Evolutionary conservation across 495 filamentous ascomycete species (phyloP), one percentile per base, ranked within the genome.

Genomic region (Pseudomonodictys pantanalensis): DNA sequence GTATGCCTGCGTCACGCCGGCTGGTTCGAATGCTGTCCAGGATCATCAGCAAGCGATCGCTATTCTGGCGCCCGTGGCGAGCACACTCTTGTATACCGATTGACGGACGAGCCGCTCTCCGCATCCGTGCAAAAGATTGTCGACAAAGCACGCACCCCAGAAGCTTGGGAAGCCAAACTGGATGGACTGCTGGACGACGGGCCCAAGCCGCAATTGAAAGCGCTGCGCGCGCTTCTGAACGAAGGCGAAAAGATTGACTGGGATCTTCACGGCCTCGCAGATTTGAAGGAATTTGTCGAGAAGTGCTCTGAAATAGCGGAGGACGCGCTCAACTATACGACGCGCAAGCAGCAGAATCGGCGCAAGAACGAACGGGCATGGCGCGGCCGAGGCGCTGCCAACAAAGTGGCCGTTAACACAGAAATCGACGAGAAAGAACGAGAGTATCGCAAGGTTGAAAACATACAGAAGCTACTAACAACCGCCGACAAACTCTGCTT

Each of bases 221-320:
- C 84, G 66, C 79, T 97, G 64, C 88, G 91, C 63, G 83, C 82
- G 52, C 81, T 99, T 50, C 78, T 97, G 25, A 87, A 81, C 73
- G 93, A 99, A 81, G 93, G 95, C 74, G 93, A 99, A 76, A 90
- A 90, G 77, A 97, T 97, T 71, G 91, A 92, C 57, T 96, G 89
- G 79, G 89, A 92, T 62, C 80, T 99, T 58, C 83, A 87, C 62
- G 90, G 90, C 61, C 79, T 99, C 55, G 82, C 86, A 65, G 80
- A 85, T 68, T 83, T 99, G 69, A 88, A 85, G 75, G 79, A 82
- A 60, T 97, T 92, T 77, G 93, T 97, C 72, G 90, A 95, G 65
- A 86, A 87, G 65, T 96, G 92, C 77, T 93, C 96, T 74, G 92
- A 96, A 72, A 95, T 95, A 90, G 91, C 97, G 62, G 93, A 99